Conservation (phyloP, 2,329 filamentous ascomycete genomes). For the Sporothrix humicola region DNA sequence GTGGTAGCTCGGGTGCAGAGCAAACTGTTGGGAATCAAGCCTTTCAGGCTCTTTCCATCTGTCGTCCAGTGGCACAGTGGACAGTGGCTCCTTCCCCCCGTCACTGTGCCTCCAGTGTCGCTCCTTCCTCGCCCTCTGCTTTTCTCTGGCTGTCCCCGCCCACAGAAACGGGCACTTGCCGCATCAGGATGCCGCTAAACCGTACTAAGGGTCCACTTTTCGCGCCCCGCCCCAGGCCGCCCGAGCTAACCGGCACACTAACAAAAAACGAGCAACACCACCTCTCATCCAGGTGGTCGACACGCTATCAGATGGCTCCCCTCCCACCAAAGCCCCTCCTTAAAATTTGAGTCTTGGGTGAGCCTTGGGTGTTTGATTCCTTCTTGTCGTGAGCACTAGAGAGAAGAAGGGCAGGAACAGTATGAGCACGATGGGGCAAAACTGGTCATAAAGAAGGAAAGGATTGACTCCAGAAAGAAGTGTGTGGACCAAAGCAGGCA, state of each 20-base stretch:
- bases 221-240: constrained; percentile 21
- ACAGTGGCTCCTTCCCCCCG: too few species aligned
- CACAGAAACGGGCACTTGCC: constrained; percentile 7
- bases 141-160: not conserved
- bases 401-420: too few species aligned
- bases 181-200: constrained; percentile 11
- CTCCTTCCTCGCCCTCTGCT: not conserved
- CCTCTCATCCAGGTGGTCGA: not conserved
- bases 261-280: not conserved
- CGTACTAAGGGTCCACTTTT: not conserved
- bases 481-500: constrained; percentile 6
- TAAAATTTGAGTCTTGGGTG: not conserved
- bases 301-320: not conserved
- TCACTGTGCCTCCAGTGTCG: not conserved
- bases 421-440: not conserved
- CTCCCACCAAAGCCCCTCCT: not conserved
- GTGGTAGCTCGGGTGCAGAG: not conserved
- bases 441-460: not conserved
- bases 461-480: not conserved
- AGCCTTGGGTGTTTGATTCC: not conserved
- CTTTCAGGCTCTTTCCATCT: not conserved
- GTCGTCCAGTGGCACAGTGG: not conserved
- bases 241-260: constrained; percentile 23
- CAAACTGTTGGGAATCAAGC: not conserved
- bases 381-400: constrained; percentile 14